Evolutionary conservation across 2,329 filamentous ascomycete species (phyloP), one percentile per base, ranked within the genome.

Genomic region (Didymella pomorum): DNA sequence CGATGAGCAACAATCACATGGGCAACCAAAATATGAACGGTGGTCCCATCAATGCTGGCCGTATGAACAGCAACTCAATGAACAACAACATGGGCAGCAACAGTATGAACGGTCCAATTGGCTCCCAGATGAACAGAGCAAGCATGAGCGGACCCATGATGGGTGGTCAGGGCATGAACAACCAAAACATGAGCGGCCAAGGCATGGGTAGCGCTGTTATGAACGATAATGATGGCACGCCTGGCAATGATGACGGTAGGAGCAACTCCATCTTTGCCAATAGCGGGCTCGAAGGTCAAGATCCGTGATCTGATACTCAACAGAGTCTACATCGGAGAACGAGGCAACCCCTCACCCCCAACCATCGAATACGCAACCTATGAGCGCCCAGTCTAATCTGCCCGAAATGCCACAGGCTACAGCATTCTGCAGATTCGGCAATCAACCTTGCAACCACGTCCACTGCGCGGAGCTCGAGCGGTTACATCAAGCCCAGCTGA

Each of bases 261-360:
- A 67, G 64, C 43, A 66, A 56, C 56, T 68, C 68, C 42, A 56
- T 58, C 7, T 56, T 69, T 39, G 41, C 64, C 31, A 67, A 58
- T 35, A 60, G 55, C 31, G 66, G 63, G 4, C 59, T 70, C 4
- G 68, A 71, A 20, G 56, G 52, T 23, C 65, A 67, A 50, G 49
- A 26, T 23, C 56, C 64, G 14, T 70, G 50, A 54, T 58, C 56
- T 58, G 56, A 58, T 54, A 50, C n/a, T 33, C 50, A 25, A 43
- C 56, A 58, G 56, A 54, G 45, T 54, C 56, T 51, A 16, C 56
- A 28, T 54, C 51, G 18, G 56, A 54, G 25, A 50, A 45, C 21
- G 51, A 58, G 33, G n/a, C 46, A 18, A 50, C 45, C 3, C 46
- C 56, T n/a, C 42, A 41, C 23, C 41, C 21, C 6, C 50, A 46